phyloP scores from a whole-genome alignment of 768 basidiomycete genomes.

The Lepiota venenata region DNA sequence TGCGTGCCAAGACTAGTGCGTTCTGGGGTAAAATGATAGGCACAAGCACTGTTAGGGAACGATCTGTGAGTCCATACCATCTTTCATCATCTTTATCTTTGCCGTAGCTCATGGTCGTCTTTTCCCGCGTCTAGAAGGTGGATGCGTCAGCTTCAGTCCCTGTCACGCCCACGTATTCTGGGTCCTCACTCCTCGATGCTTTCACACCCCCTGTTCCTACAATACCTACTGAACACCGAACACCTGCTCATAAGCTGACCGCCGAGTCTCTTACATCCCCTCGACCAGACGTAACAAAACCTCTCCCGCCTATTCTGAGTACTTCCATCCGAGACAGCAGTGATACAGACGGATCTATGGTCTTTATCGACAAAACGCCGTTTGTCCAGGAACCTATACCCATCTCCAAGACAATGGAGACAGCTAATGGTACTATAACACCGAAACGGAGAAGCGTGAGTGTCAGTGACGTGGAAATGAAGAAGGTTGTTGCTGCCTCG shows the following conservation, averaged over 20 bases:
- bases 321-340: slow-evolving; percentile 35
- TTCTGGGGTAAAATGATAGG: slow-evolving; percentile 81
- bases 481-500: slow-evolving; percentile 37
- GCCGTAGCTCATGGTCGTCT: background rate
- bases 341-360: slow-evolving; percentile 49
- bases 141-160: slow-evolving; percentile 36
- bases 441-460: slow-evolving; percentile 71
- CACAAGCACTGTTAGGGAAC: slow-evolving; percentile 59
- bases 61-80: slow-evolving; percentile 47
- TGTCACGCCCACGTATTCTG: slow-evolving; percentile 29
- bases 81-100: slow-evolving; percentile 9
- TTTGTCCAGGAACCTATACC: slow-evolving; percentile 27
- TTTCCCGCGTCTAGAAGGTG: slow-evolving; percentile 42
- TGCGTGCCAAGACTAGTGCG: slow-evolving; percentile 41
- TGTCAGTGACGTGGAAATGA: slow-evolving; percentile 60
- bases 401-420: slow-evolving; percentile 21
- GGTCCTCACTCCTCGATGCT: slow-evolving; percentile 36
- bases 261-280: slow-evolving; percentile 42
- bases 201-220: slow-evolving; percentile 52
- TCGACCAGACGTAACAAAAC: slow-evolving; percentile 47
- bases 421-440: slow-evolving; percentile 14
- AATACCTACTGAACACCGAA: slow-evolving; percentile 42
- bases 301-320: slow-evolving; percentile 57
- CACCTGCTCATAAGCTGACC: slow-evolving; percentile 40
- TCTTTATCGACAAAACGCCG: slow-evolving; percentile 49